A percentile compares a stretch with the other conserved stretches of the same genome.
phyloP scores from a whole-genome alignment of 2,329 filamentous ascomycete genomes.

The Madurella mycetomatis region DNA sequence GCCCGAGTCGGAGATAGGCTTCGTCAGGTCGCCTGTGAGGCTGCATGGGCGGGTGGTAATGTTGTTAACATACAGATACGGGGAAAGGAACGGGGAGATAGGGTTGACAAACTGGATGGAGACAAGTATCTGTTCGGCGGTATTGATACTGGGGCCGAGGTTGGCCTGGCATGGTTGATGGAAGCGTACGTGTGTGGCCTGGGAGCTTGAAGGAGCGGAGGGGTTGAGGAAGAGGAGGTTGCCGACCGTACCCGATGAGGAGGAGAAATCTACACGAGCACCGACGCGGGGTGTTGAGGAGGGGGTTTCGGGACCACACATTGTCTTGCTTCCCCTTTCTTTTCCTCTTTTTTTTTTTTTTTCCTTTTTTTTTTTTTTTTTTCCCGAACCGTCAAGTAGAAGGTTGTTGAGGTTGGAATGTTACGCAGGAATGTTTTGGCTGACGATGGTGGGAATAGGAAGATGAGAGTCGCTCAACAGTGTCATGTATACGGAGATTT shows the following conservation, averaged over 20 bases:
- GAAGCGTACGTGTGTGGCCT: conserved; percentile 26
- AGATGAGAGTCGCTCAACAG: too few species aligned
- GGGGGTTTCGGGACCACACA: conserved; percentile 23
- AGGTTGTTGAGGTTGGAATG: too few species aligned
- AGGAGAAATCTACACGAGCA: conserved; percentile 25
- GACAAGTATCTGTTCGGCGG: conserved; percentile 15
- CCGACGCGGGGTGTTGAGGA: conserved; percentile 24
- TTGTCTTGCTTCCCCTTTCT: neutral
- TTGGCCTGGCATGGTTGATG: conserved; percentile 1
- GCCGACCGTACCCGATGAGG: conserved; percentile 7
- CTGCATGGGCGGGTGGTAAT: conserved; percentile 8
- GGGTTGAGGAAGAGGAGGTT: conserved; percentile 27
- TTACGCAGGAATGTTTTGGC: too few species aligned
- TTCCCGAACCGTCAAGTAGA: too few species aligned
- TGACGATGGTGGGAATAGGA: neutral
- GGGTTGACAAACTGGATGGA: conserved; percentile 24
- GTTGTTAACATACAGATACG: neutral
- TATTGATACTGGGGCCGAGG: neutral
- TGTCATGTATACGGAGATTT: neutral
- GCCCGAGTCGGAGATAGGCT: conserved; percentile 19
- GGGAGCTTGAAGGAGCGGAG: conserved; percentile 14
- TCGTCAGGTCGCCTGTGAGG: conserved; percentile 23
- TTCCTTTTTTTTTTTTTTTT: too few species aligned
- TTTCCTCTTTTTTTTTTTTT: too few species aligned
- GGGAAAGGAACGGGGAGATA: neutral